Base-by-base conservation (phyloP, 2,329 filamentous ascomycete species). In the Daldinia sp. region DNA sequence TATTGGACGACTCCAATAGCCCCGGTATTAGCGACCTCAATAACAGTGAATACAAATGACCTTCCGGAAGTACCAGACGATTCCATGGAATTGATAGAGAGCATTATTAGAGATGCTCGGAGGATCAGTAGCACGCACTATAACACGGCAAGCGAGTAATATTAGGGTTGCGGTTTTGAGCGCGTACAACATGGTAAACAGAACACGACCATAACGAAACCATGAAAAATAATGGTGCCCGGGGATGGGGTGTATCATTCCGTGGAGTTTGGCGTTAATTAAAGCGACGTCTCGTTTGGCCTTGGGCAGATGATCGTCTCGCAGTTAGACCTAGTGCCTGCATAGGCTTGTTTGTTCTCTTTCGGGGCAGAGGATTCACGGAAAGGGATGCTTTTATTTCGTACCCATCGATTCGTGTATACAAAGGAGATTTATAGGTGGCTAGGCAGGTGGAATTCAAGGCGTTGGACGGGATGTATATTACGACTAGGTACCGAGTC, bases 81-180 rank as follows among this genome's bases (percentile, higher is more conserved):
- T 25, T 76, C 74, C 13, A 72, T 74, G 69, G 73, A 74, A 48
- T 64, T 76, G 45, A 73, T 76, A 3, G 74, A 76, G 57, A 73
- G 71, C 47, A 76, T 76, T 17, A 75, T 76, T 34, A 65, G 66
- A 47, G 73, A 74, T 63, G 74, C 74, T n/a, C 70, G 72, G 23
- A 69, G 67, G 54, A 74, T 73, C n/a, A 75, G 74, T 53, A 69
- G 53, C 32, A 54, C 58, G 11, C 64, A 56, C 27, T 43, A 34
- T 17, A 58, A 59, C 11, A 8, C 30, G 13, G 11, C 41, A n/a
- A 35, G 37, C 13, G 48, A 47, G 23, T n/a, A 41, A 17, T 23
- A 37, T 55, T 17, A 56, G 39, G 51, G 47, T 35, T 34, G n/a
- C 32, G 15, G 10, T 15, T 45, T 15, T n/a, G 30, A 37, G 39